Evolutionary conservation across 2,329 filamentous ascomycete species (phyloP).

Genomic region (Aspergillus sp.): DNA sequence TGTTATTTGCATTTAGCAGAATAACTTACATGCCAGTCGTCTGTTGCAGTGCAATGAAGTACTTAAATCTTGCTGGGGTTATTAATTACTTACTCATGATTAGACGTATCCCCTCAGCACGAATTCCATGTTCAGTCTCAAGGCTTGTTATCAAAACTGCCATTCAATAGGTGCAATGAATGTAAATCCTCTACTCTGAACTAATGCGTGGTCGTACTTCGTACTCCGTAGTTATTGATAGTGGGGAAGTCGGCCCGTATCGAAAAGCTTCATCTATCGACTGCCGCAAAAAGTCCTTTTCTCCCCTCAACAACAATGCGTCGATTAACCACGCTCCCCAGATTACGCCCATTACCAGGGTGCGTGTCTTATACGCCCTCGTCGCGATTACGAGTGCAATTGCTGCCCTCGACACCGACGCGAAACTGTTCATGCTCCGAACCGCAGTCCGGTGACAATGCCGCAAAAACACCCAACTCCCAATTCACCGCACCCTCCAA

Average conservation of each 20-base stretch:
- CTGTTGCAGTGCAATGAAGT: no score
- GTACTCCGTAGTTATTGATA: not conserved
- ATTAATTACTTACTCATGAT: not conserved
- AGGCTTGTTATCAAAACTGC: not conserved
- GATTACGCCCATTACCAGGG: slow-evolving; percentile 8
- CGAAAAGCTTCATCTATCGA: not conserved
- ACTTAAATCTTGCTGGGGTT: no score
- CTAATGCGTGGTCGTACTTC: no score
- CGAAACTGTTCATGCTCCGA: slow-evolving; percentile 26
- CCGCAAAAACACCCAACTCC: slow-evolving; percentile 1
- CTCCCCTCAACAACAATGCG: not conserved
- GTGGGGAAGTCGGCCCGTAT: not conserved
- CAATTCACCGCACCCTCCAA: slow-evolving; percentile 28
- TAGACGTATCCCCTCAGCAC: not conserved
- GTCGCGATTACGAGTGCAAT: slow-evolving; percentile 8
- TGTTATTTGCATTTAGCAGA: no score
- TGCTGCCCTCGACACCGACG: slow-evolving; percentile 14
- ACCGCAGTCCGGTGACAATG: slow-evolving; percentile 9
- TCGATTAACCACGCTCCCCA: slow-evolving; percentile 3
- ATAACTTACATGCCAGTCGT: no score
- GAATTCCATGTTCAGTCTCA: not conserved
- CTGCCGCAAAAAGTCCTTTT: not conserved
- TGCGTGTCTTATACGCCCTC: not conserved
- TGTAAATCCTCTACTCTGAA: not conserved
- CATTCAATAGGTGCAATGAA: not conserved